Conservation (phyloP, 1,284 basidiomycete species). For the Tylopilus sp. region DNA sequence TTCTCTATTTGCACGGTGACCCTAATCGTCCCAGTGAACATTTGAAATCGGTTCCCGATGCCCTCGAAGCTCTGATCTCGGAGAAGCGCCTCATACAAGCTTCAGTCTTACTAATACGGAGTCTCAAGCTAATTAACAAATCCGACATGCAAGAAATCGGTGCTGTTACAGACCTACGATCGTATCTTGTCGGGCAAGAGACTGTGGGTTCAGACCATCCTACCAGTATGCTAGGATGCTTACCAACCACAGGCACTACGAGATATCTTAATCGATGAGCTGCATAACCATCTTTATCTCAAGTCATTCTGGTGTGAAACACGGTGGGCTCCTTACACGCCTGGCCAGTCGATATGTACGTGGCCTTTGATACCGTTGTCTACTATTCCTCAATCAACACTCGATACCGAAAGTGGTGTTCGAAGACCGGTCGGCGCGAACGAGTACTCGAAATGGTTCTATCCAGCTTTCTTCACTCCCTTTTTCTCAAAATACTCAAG, state of each 20-base stretch:
- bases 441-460: conserved; percentile 41
- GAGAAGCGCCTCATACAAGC: conserved; percentile 96
- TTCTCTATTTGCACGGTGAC: conserved; percentile 11
- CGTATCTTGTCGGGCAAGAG: conserved; percentile 91
- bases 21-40: conserved; percentile 72
- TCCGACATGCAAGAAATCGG: conserved; percentile 96
- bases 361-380: conserved; percentile 7
- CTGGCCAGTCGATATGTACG: conserved; percentile 85
- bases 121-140: conserved; percentile 92
- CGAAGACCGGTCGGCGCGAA: conserved; percentile 57
- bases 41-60: conserved; percentile 92
- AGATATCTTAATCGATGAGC: conserved; percentile 95
- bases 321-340: conserved; percentile 89
- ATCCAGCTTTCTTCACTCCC: conserved; percentile 50
- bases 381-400: conserved; percentile 16
- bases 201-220: conserved; percentile 62
- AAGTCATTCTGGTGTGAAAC: conserved; percentile 97
- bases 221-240: conserved; percentile 6
- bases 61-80: conserved; percentile 93
- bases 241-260: conserved; percentile 73
- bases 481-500: conserved; percentile 37
- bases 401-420: conserved; percentile 70
- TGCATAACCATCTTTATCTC: conserved; percentile 98
- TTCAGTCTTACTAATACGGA: conserved; percentile 88
- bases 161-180: conserved; percentile 89